Percentiles rank a stretch among this genome's conserved stretches.
These are phyloP conservation scores for Bryum argenteum DNA, from an alignment of 225 moss, liverwort and hornwort species.

Conservation along the genomic window DNA sequence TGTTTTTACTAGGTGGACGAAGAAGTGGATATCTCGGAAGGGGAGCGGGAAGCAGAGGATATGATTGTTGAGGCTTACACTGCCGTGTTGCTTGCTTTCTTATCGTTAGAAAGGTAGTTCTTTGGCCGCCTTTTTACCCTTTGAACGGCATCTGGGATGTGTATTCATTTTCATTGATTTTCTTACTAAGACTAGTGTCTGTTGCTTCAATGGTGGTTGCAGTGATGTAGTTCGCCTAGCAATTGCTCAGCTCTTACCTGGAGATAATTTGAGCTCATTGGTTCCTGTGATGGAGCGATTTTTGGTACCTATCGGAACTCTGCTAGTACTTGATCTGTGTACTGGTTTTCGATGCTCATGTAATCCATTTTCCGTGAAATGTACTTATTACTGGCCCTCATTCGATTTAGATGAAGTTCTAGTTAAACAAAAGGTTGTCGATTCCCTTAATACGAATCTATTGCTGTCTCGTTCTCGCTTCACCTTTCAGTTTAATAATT, in stretches of 20 bases:
- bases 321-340: background rate
- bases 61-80: slow-evolving; percentile 99
- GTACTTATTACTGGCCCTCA: no score
- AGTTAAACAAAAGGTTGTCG: no score
- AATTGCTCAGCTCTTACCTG: slow-evolving; percentile 87
- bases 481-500: no score
- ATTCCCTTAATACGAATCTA: no score
- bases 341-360: background rate
- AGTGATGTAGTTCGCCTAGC: slow-evolving; percentile 83
- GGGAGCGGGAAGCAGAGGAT: slow-evolving; percentile 96
- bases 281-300: slow-evolving; percentile 98
- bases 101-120: slow-evolving; percentile 87
- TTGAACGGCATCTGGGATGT: background rate
- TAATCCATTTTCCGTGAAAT: background rate
- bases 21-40: slow-evolving; percentile 85
- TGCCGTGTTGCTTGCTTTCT: slow-evolving; percentile 85
- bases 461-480: background rate
- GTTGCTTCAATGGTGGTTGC: slow-evolving; percentile 38
- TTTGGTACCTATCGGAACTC: slow-evolving; percentile 61
- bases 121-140: slow-evolving; percentile 4
- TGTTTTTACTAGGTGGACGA: slow-evolving; percentile 69
- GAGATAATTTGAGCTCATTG: slow-evolving; percentile 72
- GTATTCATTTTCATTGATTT: background rate
- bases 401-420: no score
- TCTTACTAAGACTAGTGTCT: slow-evolving; percentile 7